These are phyloP conservation scores for Selenicereus undatus DNA, from an alignment of 148 eudicot species.

Conservation along the genomic window DNA sequence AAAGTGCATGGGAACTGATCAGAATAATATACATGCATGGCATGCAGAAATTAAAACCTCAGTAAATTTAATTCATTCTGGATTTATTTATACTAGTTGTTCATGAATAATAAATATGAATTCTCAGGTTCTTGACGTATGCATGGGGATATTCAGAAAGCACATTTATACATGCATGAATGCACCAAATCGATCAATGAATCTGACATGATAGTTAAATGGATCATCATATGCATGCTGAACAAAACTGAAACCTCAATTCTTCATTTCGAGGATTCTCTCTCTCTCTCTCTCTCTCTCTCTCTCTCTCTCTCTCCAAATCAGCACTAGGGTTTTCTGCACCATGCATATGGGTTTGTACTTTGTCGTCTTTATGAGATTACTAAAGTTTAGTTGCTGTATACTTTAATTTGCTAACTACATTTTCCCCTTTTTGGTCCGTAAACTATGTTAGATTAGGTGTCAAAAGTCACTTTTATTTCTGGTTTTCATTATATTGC, in stretches of 20 bases:
- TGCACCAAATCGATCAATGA: neutral
- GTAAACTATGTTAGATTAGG: no score
- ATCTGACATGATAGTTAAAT: neutral
- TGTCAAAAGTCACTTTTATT: no score
- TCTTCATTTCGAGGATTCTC: neutral
- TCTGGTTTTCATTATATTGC: no score
- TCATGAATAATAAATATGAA: no score
- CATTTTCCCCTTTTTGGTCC: no score
- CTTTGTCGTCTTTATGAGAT: neutral
- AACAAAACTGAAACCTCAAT: neutral
- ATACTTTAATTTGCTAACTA: no score
- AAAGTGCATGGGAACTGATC: neutral
- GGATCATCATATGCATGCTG: neutral
- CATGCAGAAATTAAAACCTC: neutral
- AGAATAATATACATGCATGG: neutral
- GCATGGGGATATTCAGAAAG: neutral
- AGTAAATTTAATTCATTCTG: no score
- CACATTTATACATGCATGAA: neutral
- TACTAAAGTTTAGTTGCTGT: neutral
- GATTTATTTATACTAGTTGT: no score
- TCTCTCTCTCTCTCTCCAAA: neutral
- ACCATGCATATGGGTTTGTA: neutral
- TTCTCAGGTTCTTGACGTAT: neutral
- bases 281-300: neutral
- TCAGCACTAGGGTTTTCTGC: neutral